Conservation (phyloP, 805 yeast species). For the Starmerella bacillaris region DNA sequence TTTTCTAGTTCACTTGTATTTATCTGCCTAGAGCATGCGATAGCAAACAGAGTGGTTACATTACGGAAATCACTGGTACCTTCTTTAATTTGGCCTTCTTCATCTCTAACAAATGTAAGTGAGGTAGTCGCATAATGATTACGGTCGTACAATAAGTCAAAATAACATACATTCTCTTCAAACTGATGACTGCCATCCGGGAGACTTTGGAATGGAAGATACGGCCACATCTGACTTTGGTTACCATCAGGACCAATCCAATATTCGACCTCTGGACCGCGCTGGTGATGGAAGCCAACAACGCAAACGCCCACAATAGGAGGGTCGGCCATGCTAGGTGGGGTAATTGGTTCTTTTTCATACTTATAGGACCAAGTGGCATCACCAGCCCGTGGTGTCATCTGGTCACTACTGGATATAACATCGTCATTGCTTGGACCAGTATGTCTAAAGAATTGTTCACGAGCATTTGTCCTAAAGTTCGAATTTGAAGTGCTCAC, state of each 20-base stretch:
- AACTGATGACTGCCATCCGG: conserved; percentile 93
- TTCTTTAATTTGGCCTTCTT: conserved; percentile 26
- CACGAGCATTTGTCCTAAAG: not conserved
- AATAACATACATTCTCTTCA: conserved; percentile 83
- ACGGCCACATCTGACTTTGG: conserved; percentile 48
- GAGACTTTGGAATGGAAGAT: conserved; percentile 79
- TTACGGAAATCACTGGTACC: conserved; percentile 25
- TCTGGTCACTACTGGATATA: too few species aligned
- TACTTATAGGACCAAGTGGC: too few species aligned
- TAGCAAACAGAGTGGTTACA: conserved; percentile 71
- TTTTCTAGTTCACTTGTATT: conserved; percentile 40
- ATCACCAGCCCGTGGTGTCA: too few species aligned
- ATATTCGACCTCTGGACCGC: conserved; percentile 92
- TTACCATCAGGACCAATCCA: conserved; percentile 43
- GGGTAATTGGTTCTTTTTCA: too few species aligned
- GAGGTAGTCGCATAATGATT: conserved; percentile 30
- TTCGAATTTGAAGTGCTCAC: not conserved
- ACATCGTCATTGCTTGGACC: too few species aligned
- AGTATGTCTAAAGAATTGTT: too few species aligned
- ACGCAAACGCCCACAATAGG: conserved; percentile 68
- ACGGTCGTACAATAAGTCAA: conserved; percentile 61
- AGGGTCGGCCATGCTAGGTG: conserved; percentile 4
- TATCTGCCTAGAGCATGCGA: conserved; percentile 81
- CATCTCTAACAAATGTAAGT: conserved; percentile 23
- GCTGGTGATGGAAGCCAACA: conserved; percentile 77